Percentiles rank a stretch among this genome's conserved stretches.
These are phyloP conservation scores for Cryphonectria radicalis DNA, from an alignment of 2,329 filamentous ascomycete genomes.

Conservation along the genomic window DNA sequence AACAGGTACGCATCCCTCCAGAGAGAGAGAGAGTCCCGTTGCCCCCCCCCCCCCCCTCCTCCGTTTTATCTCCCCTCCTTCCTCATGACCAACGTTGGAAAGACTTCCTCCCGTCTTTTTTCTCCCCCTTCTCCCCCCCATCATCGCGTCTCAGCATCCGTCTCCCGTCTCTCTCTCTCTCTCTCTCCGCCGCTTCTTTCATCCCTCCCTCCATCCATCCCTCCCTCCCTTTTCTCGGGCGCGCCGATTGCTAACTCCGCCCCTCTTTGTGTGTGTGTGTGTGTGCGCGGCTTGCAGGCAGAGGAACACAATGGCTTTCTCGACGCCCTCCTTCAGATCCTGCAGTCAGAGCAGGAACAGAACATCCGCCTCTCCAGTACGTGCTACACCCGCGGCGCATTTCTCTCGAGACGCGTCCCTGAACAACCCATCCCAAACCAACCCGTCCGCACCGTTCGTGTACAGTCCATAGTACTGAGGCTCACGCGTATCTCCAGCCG, in stretches of 20 bases:
- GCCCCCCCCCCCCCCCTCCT: constrained; percentile 13
- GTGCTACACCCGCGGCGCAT: constrained; percentile 43
- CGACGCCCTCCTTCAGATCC: constrained; percentile 86
- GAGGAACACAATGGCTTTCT: constrained; percentile 90
- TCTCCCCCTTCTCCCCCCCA: too few relatives aligned
- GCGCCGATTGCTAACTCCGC: constrained; percentile 31
- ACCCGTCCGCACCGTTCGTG: neutral
- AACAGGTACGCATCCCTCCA: constrained; percentile 64
- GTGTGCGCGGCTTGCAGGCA: constrained; percentile 60
- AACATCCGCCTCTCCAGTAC: constrained; percentile 87
- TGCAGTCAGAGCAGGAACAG: constrained; percentile 85
- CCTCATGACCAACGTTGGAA: neutral
- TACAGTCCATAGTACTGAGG: constrained; percentile 18
- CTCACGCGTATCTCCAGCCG: constrained; percentile 60
- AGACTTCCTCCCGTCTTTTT: too few relatives aligned
- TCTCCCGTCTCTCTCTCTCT: constrained; percentile 2
- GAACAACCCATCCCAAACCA: constrained; percentile 4
- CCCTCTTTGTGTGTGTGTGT: constrained; percentile 14
- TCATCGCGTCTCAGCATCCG: constrained; percentile 1
- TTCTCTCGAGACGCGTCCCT: constrained; percentile 24
- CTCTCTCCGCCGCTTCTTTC: neutral
- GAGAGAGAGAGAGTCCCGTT: neutral
- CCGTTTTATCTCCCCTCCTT: constrained; percentile 14
- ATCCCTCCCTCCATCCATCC: neutral
- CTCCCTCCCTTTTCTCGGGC: constrained; percentile 24